A percentile compares a stretch with the other conserved stretches of the same genome.
Conservation (phyloP, 1,139 yeast species). For the Blastobotrys buckinghamii region DNA sequence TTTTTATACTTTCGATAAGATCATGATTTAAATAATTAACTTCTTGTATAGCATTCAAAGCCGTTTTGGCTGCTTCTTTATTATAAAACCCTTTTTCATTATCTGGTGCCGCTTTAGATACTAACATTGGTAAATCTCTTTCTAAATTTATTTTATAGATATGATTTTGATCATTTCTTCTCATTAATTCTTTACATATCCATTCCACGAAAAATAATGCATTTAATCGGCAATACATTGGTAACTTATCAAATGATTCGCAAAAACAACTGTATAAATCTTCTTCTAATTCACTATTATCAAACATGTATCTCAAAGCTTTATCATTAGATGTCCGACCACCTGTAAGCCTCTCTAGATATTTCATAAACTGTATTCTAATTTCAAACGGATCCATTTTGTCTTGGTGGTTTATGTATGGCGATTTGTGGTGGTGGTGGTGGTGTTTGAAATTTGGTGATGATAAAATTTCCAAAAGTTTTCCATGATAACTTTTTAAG, state of each 20-base stretch:
- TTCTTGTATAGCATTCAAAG: neutral
- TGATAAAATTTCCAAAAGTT: too few species aligned
- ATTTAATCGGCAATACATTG: constrained; percentile 57
- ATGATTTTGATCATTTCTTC: constrained; percentile 1
- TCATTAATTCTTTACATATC: constrained; percentile 32
- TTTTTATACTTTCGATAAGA: neutral
- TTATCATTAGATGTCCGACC: constrained; percentile 50
- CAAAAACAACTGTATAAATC: constrained; percentile 66
- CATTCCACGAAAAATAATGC: constrained; percentile 65
- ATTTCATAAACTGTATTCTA: constrained; percentile 59
- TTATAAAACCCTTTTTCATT: neutral
- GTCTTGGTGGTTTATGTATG: neutral
- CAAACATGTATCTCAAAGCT: constrained; percentile 55
- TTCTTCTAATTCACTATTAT: constrained; percentile 55
- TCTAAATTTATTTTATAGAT: constrained; percentile 28
- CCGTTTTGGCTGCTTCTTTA: neutral
- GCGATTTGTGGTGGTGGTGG: neutral
- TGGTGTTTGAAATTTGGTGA: too few species aligned
- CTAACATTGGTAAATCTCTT: constrained; percentile 45
- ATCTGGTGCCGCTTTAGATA: constrained; percentile 39
- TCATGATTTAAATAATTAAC: neutral
- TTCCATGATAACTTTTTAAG: too few species aligned
- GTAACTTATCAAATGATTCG: constrained; percentile 38
- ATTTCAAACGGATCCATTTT: constrained; percentile 77
- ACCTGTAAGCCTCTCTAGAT: constrained; percentile 56